Evolutionary conservation across 306 rosid genomes (phyloP), one percentile per base, ranked within the genome.

Genomic region (Lathyrus tuberosus): DNA sequence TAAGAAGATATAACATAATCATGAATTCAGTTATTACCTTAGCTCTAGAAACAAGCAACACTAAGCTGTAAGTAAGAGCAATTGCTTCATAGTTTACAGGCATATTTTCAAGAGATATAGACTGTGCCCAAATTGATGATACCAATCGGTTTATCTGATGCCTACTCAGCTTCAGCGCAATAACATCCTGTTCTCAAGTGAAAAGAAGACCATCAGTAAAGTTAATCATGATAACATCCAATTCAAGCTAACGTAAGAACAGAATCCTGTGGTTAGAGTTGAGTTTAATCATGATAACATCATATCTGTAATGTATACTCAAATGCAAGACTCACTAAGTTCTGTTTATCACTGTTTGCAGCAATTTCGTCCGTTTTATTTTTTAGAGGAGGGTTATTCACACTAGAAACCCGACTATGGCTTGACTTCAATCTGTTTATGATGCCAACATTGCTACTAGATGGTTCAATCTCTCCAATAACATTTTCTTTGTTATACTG

Each of bases 21-120:
- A 52, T 44, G 68, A 44, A 60, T 76, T 30, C 17, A 35, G 37
- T 64, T 67, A 73, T 69, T 84, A 91, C 99, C 99, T 91, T 95
- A 20, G 87, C 81, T 73, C 83, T 80, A 74, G 97, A 91, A 83
- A 87, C 86, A 79, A 91, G 82, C 81, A 87, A 68, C 69, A 89
- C 81, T 69, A 95, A 85, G 82, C 91, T 80, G 80, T 89, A 87
- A 10, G 97, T 86, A 73, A 83, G 86, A 69, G 99, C 82, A 60
- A 95, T 87, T 78, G 89, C 99, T 95, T 89, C 99, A 79, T 91
- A 95, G 76, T 87, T 91, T 78, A 72, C 89, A 35, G 99, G 97
- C 80, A 80, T 62, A 81, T 95, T 95, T 67, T 74, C 82, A 51
- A 96, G 87, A 72, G 91, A 89, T 42, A 79, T 47, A 76, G 95